A percentile compares a stretch with the other conserved stretches of the same genome.
Evolutionary conservation across 1,284 basidiomycete genomes (phyloP).

Genomic region (Ceratobasidium sp.): DNA sequence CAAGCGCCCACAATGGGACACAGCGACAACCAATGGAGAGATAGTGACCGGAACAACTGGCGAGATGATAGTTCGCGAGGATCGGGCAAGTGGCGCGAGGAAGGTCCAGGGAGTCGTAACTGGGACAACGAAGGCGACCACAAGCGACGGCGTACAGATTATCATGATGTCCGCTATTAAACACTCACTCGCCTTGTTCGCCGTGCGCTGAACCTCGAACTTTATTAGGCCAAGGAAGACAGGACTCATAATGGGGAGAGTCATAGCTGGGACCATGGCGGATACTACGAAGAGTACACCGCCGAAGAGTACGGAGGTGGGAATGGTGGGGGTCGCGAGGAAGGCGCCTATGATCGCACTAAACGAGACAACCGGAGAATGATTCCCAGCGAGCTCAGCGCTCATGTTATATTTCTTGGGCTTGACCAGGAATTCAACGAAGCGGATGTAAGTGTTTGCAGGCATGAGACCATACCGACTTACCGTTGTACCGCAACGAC

Average conservation of each 20-base stretch:
- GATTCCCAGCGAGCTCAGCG: constrained; percentile 81
- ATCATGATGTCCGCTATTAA: constrained; percentile 43
- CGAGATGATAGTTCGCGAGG: constrained; percentile 34
- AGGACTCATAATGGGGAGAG: constrained; percentile 59
- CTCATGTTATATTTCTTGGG: constrained; percentile 92
- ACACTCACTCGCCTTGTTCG: constrained; percentile 26
- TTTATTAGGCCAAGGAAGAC: constrained; percentile 48
- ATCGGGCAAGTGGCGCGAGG: constrained; percentile 40
- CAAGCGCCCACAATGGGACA: constrained; percentile 8
- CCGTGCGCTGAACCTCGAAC: constrained; percentile 35
- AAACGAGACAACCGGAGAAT: constrained; percentile 66
- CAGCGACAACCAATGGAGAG: constrained; percentile 31
- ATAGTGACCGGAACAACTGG: constrained; percentile 21
- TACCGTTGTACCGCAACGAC: constrained; percentile 45
- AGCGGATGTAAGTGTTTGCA: constrained; percentile 77
- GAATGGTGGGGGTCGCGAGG: constrained; percentile 51
- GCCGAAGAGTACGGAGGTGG: constrained; percentile 40
- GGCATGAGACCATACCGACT: constrained; percentile 25
- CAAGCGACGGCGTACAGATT: constrained; percentile 66
- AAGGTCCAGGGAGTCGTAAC: constrained; percentile 1
- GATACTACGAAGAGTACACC: constrained; percentile 54
- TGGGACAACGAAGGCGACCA: constrained; percentile 64
- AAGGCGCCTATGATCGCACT: constrained; percentile 55
- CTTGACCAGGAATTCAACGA: constrained; percentile 90
- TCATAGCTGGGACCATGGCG: constrained; percentile 56